Conservation (phyloP, 2,329 filamentous ascomycete species). For the Hypoxylon sp. region DNA sequence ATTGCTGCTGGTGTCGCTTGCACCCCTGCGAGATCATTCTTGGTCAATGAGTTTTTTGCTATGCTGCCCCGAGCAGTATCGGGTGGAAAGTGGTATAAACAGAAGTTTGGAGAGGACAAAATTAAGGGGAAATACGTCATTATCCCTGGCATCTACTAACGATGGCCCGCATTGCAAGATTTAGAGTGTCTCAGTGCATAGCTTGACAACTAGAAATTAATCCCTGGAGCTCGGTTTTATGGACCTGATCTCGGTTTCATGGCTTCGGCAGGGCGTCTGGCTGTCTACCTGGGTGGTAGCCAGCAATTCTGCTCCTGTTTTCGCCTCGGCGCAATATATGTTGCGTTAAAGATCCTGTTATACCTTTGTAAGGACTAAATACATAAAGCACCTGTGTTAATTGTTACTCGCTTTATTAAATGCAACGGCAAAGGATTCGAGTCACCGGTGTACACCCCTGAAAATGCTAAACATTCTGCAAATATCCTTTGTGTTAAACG, state of each 20-base stretch:
- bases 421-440: neutral
- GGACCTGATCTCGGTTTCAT: neutral
- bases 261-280: neutral
- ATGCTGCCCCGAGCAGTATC: slow-evolving; percentile 90
- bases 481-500: neutral
- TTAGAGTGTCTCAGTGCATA: neutral
- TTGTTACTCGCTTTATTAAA: neutral
- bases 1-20: slow-evolving; percentile 78
- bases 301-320: neutral
- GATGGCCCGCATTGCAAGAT: slow-evolving; percentile 7
- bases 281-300: neutral
- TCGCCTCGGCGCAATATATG: neutral
- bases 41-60: slow-evolving; percentile 88
- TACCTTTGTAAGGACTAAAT: neutral
- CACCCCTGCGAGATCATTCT: slow-evolving; percentile 82
- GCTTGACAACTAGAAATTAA: neutral
- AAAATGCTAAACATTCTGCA: neutral
- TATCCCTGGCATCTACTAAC: slow-evolving; percentile 60
- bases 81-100: slow-evolving; percentile 87
- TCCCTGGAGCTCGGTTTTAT: neutral
- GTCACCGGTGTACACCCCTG: neutral
- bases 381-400: neutral
- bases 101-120: slow-evolving; percentile 88
- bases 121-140: slow-evolving; percentile 82
- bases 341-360: neutral